Base-by-base conservation (phyloP, 768 basidiomycete genomes). In the Flagelloscypha sp. region DNA sequence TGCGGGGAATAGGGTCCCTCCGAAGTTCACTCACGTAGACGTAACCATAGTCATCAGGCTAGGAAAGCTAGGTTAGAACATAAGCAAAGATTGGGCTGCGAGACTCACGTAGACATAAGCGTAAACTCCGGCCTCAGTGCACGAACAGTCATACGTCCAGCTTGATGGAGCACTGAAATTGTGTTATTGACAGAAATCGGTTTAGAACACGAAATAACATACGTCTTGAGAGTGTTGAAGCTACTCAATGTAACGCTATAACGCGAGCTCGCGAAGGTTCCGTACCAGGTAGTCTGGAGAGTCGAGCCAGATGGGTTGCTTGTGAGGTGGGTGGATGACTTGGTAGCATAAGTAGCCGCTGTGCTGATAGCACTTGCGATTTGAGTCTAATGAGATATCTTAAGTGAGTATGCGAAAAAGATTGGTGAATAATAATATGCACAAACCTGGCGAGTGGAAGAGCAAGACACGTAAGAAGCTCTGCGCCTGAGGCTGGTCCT, bases 71-170 rank as follows among this genome's bases (percentile, higher is more conserved):
- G n/a, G n/a, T n/a, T n/a, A n/a, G n/a, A n/a, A n/a, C n/a, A n/a
- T n/a, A n/a, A n/a, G n/a, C n/a, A n/a, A n/a, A n/a, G n/a, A n/a
- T n/a, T n/a, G n/a, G n/a, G n/a, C n/a, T n/a, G n/a, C n/a, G n/a
- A n/a, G n/a, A n/a, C n/a, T n/a, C n/a, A n/a, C n/a, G 23, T 35
- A 35, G 16, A 35, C 33, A 23, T 35, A 35, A 21, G 33, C 33
- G 21, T 35, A 35, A 16, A 13, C 13, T 10, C 16, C 33, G n/a
- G 33, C 13, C n/a, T 35, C 33, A 7, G 33, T 35, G 33, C 33
- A 35, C 6, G 33, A 24, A 20, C 33, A 35, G 23, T 35, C 33
- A 18, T 35, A 35, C 33, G n/a, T 22, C 33, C 33, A 35, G 2
- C 33, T 13, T 7, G 33, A 21, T 7, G 33, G 33, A 6, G 6